Conservation (phyloP, 2,329 filamentous ascomycete genomes). For the Claviceps sp. region DNA sequence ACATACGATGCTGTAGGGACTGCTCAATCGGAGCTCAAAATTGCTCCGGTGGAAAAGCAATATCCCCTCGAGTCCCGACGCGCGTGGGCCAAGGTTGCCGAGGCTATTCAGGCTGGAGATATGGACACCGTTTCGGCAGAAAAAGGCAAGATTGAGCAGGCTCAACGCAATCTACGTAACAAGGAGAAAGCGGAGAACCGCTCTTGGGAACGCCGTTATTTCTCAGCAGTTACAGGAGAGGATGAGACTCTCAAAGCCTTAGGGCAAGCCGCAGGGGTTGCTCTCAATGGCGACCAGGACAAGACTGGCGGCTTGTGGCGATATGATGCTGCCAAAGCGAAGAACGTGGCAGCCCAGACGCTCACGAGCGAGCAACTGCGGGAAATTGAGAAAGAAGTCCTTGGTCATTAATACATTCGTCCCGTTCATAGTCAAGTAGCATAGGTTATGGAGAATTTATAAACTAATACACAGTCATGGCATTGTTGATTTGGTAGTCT, state of each 20-base stretch:
- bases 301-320: conserved; percentile 50
- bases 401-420: conserved; percentile 21
- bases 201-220: conserved; percentile 77
- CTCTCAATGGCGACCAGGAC: conserved; percentile 39
- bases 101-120: conserved; percentile 66
- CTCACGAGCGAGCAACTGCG: conserved; percentile 26
- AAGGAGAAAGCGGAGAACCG: conserved; percentile 62
- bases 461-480: neutral
- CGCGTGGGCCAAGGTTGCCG: conserved; percentile 78
- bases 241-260: conserved; percentile 33
- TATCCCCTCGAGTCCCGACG: conserved; percentile 77
- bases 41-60: conserved; percentile 65
- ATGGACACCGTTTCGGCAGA: conserved; percentile 68
- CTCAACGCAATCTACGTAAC: conserved; percentile 62
- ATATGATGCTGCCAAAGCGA: conserved; percentile 37
- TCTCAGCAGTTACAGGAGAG: conserved; percentile 37
- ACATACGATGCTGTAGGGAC: conserved; percentile 45
- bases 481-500: neutral
- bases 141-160: conserved; percentile 82
- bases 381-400: conserved; percentile 31
- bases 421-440: neutral
- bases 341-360: conserved; percentile 21
- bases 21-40: conserved; percentile 51
- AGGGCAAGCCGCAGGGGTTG: conserved; percentile 32
- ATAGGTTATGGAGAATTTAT: neutral